Base-by-base conservation (phyloP, 2,329 filamentous ascomycete genomes). In the Epichloe bromicola region DNA sequence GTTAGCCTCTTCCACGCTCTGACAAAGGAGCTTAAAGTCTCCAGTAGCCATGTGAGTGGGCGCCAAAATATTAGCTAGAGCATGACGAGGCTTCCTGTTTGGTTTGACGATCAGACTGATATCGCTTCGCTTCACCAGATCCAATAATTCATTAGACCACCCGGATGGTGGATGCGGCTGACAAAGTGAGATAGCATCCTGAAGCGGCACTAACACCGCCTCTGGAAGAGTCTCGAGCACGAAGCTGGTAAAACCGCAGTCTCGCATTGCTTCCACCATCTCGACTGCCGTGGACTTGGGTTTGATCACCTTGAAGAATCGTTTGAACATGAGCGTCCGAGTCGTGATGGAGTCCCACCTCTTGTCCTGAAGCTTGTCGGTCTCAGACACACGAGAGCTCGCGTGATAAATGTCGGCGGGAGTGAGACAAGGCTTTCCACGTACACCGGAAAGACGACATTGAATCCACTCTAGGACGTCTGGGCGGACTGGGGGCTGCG, bases 201-300 rank as follows among this genome's bases (percentile, higher is more conserved):
- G 84, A 14, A 97, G 72, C 0, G 87, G 85, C 2, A 84, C 79
- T 50, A 86, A 77, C n/a, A 96, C 74, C 26, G 87, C 82, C 65
- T 95, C 88, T 2, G 93, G 91, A 1, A 97, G 71, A 0, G 86
- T 89, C 55, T 95, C 87, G 15, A 97, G 75, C 46, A 90, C 70
- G 23, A 76, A 72, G 10, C 69, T 67, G 6, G 76, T 82, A 45
- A 95, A 79, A 0, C 84, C 83, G 54, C 83, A 83, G 42, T 79
- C 72, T 53, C 83, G 75, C 69, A 96, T 83, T 23, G 83, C 74
- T 61, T 93, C 83, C 2, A 94, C 84, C 55, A 85, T 79, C 55
- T 83, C 77, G 5, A 77, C 70, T 30, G 75, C 73, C 12, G 74
- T 74, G 48, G 71, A 74, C 14, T 72, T 70, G 8, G 71, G 66